Evolutionary conservation across 352 stramenopile species (phyloP).

Genomic region (Globisporangium nunn): DNA sequence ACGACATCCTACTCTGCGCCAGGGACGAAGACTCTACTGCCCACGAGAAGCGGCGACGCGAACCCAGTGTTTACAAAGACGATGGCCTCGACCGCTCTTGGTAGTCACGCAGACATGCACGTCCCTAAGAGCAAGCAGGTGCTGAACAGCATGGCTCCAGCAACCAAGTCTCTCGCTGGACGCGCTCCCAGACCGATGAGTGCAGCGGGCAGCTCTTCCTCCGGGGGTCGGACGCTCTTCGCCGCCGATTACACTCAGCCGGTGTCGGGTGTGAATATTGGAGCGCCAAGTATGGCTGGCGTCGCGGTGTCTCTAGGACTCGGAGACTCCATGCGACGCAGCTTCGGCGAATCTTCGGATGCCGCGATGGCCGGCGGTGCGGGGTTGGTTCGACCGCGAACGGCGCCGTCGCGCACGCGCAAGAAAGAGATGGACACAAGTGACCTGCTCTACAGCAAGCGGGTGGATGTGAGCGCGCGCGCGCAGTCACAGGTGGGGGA

Average conservation of each 20-base stretch:
- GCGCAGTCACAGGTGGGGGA: constrained; percentile 20
- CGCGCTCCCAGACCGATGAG: constrained; percentile 4
- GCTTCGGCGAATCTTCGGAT: neutral
- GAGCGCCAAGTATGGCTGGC: neutral
- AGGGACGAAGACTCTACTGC: constrained; percentile 15
- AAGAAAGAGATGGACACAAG: constrained; percentile 39
- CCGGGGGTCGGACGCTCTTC: constrained; percentile 8
- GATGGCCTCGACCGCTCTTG: neutral
- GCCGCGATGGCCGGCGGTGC: neutral
- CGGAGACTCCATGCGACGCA: constrained; percentile 6
- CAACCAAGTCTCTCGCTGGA: constrained; percentile 12
- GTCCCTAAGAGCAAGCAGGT: constrained; percentile 3
- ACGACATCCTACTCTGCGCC: constrained; percentile 18
- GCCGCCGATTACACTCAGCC: constrained; percentile 11
- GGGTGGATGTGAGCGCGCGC: constrained; percentile 22
- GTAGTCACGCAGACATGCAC: neutral
- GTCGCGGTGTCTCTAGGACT: constrained; percentile 1
- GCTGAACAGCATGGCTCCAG: constrained; percentile 5
- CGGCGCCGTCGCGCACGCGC: constrained; percentile 26
- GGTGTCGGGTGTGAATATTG: neutral
- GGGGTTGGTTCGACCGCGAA: constrained; percentile 20
- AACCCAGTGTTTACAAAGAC: constrained; percentile 15
- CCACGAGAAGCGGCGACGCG: constrained; percentile 9
- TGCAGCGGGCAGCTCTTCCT: constrained; percentile 1
- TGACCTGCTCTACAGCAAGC: constrained; percentile 36